A percentile compares a stretch with the other conserved stretches of the same genome.
phyloP scores from a whole-genome alignment of 2,329 filamentous ascomycete species.

The Ascochyta rabiei region DNA sequence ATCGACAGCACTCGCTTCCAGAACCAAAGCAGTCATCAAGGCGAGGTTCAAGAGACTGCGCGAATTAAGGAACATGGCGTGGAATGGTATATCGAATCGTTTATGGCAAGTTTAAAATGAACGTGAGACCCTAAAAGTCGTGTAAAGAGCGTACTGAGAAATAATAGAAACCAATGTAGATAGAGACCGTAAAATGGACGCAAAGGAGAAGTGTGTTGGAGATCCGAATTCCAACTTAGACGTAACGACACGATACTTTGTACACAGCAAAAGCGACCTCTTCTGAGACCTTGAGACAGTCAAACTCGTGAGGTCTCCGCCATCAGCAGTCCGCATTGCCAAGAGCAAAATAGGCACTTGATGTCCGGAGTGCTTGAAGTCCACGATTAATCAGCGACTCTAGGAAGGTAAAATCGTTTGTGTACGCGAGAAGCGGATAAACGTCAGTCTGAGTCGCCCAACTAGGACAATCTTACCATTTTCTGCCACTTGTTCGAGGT shows the following conservation, averaged over 20 bases:
- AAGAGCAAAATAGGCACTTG: not conserved
- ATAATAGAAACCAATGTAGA: not conserved
- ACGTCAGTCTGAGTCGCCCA: not conserved
- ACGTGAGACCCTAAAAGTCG: not conserved
- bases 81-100: no score
- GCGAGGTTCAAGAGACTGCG: slow-evolving; percentile 19
- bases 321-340: slow-evolving; percentile 1
- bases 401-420: not conserved
- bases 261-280: slow-evolving; percentile 3
- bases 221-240: not conserved
- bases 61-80: slow-evolving; percentile 24
- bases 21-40: slow-evolving; percentile 17
- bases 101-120: not conserved
- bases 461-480: not conserved
- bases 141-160: not conserved
- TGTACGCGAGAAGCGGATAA: not conserved
- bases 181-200: not conserved
- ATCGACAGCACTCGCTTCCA: slow-evolving; percentile 19
- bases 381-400: not conserved
- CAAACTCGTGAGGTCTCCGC: slow-evolving; percentile 1
- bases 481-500: not conserved
- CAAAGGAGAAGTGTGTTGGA: not conserved
- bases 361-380: slow-evolving; percentile 10
- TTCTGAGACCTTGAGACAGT: slow-evolving; percentile 7
- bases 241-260: not conserved